These are phyloP conservation scores for Chaetothyriales sp. DNA, from an alignment of 2,329 filamentous ascomycete species.

Conservation along the genomic window DNA sequence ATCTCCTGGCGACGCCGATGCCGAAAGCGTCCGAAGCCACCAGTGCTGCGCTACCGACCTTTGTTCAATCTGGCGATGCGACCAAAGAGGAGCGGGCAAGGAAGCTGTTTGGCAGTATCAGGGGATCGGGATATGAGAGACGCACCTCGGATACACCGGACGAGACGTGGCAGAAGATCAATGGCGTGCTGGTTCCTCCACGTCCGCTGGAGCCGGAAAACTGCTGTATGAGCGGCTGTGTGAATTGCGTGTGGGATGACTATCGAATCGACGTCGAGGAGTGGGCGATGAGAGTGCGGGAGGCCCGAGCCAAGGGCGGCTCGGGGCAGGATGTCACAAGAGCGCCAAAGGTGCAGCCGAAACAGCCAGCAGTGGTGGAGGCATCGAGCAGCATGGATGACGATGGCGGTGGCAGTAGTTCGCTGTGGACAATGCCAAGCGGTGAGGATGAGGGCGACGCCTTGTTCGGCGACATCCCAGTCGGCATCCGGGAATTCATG, in stretches of 20 bases:
- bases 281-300: conserved; percentile 53
- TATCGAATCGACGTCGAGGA: conserved; percentile 86
- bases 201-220: conserved; percentile 84
- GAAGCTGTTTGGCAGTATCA: conserved; percentile 70
- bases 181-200: conserved; percentile 69
- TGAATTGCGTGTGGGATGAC: conserved; percentile 91
- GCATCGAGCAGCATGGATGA: conserved; percentile 56
- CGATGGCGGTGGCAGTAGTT: conserved; percentile 60
- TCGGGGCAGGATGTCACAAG: conserved; percentile 6
- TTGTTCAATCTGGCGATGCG: conserved; percentile 13
- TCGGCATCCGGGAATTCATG: conserved; percentile 95
- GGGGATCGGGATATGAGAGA: conserved; percentile 55
- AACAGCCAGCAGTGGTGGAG: conserved; percentile 29
- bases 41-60: conserved; percentile 9
- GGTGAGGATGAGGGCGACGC: conserved; percentile 34
- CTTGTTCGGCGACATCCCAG: conserved; percentile 65
- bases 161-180: conserved; percentile 46
- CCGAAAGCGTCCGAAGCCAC: conserved; percentile 8
- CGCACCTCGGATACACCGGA: conserved; percentile 30
- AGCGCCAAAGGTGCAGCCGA: conserved; percentile 17
- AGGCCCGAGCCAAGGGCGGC: conserved; percentile 38
- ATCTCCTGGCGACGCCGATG: conserved; percentile 24
- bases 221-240: conserved; percentile 97
- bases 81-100: conserved; percentile 35
- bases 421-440: conserved; percentile 43